Base-by-base conservation (phyloP, 345 rosid species). In the Cochlearia excelsa region DNA sequence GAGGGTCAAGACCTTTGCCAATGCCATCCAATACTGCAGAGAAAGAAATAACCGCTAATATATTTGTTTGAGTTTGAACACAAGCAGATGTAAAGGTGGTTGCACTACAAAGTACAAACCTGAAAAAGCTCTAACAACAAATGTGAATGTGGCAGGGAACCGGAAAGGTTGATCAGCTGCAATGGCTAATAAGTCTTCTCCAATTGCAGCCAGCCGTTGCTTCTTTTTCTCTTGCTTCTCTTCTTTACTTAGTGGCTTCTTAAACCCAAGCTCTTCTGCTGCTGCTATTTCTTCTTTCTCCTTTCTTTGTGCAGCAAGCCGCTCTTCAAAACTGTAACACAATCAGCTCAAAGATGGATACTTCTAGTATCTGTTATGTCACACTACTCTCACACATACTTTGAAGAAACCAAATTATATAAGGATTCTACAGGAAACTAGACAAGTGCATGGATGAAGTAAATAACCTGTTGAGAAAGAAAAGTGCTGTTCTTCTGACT, bases 81-180 rank as follows among this genome's bases (percentile, higher is more conserved):
- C 23, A 16, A 16, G 23, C 23, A 16, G 23, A 16, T 16, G 23
- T 16, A 16, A 16, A 16, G 23, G 23, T 16, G 23, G 23, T 16
- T 16, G 23, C 23, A 16, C 23, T 16, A 16, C 23, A 16, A 16
- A 16, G 23, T 30, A 30, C 39, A 52, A 67, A 92, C 98, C 97
- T 78, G 99, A 88, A 84, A 93, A 93, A 60, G 99, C 89, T 83
- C 99, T 82, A 57, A 93, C 99, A 65, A 93, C 97, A 76, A 92
- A 93, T 59, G 99, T 93, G 73, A 93, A 93, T 30, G 97, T 93
- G 72, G 99, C 97, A 4, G 97, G 97, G 73, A 93, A 93, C 60
- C 99, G 83, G 59, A 93, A 93, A 69, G 99, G 99, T 74, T 93
- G 99, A 78, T 93, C 99, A 49, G 91, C 89, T 26, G 97, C 95